Conservation (phyloP, 179 eudicot species). For the Spergularia azorica region DNA sequence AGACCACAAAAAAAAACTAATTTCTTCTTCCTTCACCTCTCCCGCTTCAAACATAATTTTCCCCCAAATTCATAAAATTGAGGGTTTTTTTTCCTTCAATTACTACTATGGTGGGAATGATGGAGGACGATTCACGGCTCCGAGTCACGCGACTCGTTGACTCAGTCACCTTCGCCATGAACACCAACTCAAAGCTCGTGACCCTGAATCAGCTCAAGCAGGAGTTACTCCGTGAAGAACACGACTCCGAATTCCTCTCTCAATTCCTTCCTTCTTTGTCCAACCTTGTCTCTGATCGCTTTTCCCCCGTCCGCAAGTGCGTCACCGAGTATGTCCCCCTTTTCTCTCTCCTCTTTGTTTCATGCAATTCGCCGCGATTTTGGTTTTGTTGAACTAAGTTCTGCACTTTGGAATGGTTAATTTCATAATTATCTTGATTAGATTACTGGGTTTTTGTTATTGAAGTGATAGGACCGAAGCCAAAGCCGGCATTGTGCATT, state of each 20-base stretch:
- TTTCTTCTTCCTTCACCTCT: not conserved
- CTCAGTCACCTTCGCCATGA: conserved; percentile 47
- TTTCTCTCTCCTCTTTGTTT: not conserved
- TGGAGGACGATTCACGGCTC: conserved; percentile 36
- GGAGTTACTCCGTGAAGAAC: conserved; percentile 40
- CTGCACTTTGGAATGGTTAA: too few species aligned
- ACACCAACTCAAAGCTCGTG: conserved; percentile 57
- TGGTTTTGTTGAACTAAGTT: not conserved
- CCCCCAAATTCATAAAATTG: conserved; percentile 14
- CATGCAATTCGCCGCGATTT: not conserved
- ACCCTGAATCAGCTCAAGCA: conserved; percentile 44
- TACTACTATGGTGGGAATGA: conserved; percentile 33
- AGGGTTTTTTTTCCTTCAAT: not conserved
- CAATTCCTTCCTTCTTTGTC: conserved; percentile 52
- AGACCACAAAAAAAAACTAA: not conserved
- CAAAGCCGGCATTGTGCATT: not conserved
- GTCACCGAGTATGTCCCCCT: conserved; percentile 44
- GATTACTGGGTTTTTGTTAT: not conserved
- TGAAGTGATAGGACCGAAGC: not conserved
- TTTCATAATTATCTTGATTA: not conserved
- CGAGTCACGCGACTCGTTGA: conserved; percentile 47
- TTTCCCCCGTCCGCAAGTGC: conserved; percentile 70
- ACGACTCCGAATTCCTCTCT: conserved; percentile 34
- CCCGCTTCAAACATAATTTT: not conserved
- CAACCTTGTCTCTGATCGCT: conserved; percentile 51